These are phyloP conservation scores for Polytolypa hystricis DNA, from an alignment of 2,329 filamentous ascomycete genomes.

Conservation along the genomic window DNA sequence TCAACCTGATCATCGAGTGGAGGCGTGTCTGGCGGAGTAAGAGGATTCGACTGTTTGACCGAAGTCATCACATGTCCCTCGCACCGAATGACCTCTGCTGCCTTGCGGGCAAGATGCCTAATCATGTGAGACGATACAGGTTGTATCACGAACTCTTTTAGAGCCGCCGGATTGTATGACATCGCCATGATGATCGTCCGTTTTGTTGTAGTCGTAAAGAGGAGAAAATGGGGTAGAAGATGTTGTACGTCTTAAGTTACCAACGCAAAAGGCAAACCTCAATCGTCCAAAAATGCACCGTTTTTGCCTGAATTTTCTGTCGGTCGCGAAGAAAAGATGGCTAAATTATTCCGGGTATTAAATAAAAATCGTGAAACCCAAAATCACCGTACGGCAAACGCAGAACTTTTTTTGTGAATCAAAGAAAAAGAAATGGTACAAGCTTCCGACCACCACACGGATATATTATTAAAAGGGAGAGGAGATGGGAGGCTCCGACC, in stretches of 20 bases:
- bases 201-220: neutral
- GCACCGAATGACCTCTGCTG: slow-evolving; percentile 38
- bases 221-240: neutral
- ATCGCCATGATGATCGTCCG: slow-evolving; percentile 7
- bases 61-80: slow-evolving; percentile 38
- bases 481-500: slow-evolving; percentile 1
- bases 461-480: neutral
- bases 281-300: neutral
- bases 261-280: neutral
- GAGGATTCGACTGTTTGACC: slow-evolving; percentile 39
- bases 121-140: slow-evolving; percentile 41
- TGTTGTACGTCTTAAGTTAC: neutral
- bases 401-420: too few relatives aligned
- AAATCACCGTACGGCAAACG: too few relatives aligned
- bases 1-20: slow-evolving; percentile 35
- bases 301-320: neutral
- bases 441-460: too few relatives aligned
- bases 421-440: too few relatives aligned
- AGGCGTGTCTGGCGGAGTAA: slow-evolving; percentile 50
- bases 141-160: slow-evolving; percentile 37
- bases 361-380: neutral
- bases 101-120: slow-evolving; percentile 35
- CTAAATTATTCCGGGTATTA: neutral
- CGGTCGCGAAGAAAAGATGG: neutral
- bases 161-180: slow-evolving; percentile 29